A percentile compares a stretch with the other conserved stretches of the same genome.
Evolutionary conservation across 2,329 filamentous ascomycete species (phyloP).

Genomic region (Cryphonectria nitschkei): DNA sequence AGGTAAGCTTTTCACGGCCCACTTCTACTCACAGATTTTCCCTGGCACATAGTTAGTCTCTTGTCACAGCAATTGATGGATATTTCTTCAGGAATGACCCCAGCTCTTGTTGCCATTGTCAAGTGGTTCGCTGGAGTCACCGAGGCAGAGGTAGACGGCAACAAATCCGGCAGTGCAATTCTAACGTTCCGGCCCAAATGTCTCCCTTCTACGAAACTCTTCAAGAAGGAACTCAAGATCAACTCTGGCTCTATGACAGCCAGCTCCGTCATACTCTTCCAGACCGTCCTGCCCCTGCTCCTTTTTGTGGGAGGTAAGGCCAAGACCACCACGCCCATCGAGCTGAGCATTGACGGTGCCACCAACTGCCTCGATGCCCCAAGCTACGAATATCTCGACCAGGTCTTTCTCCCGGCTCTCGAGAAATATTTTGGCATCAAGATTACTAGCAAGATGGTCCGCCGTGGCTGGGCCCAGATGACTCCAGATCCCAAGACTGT

Average conservation of each 20-base stretch:
- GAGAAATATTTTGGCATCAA: constrained; percentile 53
- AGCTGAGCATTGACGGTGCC: constrained; percentile 58
- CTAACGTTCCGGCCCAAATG: constrained; percentile 51
- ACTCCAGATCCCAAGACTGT: constrained; percentile 38
- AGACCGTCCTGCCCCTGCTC: constrained; percentile 63
- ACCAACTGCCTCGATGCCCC: constrained; percentile 61
- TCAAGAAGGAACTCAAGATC: constrained; percentile 54
- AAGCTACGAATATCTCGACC: constrained; percentile 65
- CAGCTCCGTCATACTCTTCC: constrained; percentile 62
- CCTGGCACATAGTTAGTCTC: not conserved
- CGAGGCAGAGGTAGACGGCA: constrained; percentile 52
- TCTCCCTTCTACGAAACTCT: constrained; percentile 39
- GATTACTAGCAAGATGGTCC: constrained; percentile 49
- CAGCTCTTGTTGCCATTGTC: constrained; percentile 62
- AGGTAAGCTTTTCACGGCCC: constrained; percentile 20
- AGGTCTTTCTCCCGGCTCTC: constrained; percentile 61
- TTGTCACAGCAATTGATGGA: not conserved
- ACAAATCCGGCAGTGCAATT: constrained; percentile 54
- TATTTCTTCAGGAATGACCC: constrained; percentile 54
- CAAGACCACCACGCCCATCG: constrained; percentile 47
- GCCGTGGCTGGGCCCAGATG: constrained; percentile 53
- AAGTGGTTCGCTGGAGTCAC: constrained; percentile 57
- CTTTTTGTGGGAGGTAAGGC: constrained; percentile 51
- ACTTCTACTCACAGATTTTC: not conserved
- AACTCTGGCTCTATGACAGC: constrained; percentile 54